Evolutionary conservation across 2,329 filamentous ascomycete species (phyloP), one percentile per base, ranked within the genome.

Genomic region (Sarocladiaceae sp.): DNA sequence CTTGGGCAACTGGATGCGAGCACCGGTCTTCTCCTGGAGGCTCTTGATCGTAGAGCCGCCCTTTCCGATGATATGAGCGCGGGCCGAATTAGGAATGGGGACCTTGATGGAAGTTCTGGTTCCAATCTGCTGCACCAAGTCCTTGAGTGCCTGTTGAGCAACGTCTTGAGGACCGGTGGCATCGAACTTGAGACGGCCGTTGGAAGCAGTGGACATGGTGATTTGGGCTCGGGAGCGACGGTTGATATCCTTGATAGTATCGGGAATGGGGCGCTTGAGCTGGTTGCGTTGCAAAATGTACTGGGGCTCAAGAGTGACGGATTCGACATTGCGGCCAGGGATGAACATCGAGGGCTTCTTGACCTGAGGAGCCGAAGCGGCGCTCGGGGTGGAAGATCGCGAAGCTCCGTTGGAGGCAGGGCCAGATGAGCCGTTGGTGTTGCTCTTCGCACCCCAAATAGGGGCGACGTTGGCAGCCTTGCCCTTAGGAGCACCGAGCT

Each of bases 41-140:
- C 84, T 78, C 68, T 94, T 91, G 62, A 98, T 94, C 49, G 85
- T 91, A 20, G 88, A 79, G 47, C 94, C 94, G 59, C 85, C 83
- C 59, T 88, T 89, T 55, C 93, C 94, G 61, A 98, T 97, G 64
- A 98, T 90, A 64, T 91, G 85, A 44, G 90, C 80, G 49, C 89
- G 82, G 18, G 88, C 80, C 31, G 88, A 91, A 40, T 83, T 78
- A 43, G 91, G 93, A 51, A 98, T 84, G 2, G 86, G 74, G 40
- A 97, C 80, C 51, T 81, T 83, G 58, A 87, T 74, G n/a, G 70
- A 66, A 54, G 69, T 68, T 68, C 86, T 94, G 37, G 82, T 80
- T 58, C 90, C 90, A 55, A 98, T 84, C 60, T 95, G 86, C 57
- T 84, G 82, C 35, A 93, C 84, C 51, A 96, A 78, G 54, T 96